Conservation (phyloP, 176 grass and related monocot species). For the Poa pratensis region DNA sequence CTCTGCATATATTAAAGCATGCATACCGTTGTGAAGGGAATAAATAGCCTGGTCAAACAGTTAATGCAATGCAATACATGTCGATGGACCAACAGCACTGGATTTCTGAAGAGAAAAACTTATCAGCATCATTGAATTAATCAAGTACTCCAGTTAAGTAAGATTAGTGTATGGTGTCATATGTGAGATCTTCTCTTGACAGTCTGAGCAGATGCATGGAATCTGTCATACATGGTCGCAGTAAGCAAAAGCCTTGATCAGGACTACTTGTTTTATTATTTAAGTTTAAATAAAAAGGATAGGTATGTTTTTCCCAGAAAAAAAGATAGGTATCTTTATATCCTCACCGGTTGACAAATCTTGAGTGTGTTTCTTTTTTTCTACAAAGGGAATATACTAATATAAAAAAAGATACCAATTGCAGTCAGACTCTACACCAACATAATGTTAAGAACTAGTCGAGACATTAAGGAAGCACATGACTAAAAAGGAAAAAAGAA, state of each 20-base stretch:
- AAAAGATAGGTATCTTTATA: too few species aligned
- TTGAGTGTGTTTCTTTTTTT: too few species aligned
- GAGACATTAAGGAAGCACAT: too few species aligned
- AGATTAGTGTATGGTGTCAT: constrained; percentile 15
- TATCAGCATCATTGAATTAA: not conserved
- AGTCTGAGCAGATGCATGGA: not conserved
- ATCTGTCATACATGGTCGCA: not conserved
- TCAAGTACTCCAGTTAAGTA: not conserved
- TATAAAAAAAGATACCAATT: too few species aligned
- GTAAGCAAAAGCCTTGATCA: not conserved
- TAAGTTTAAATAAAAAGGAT: not conserved
- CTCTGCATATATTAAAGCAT: constrained; percentile 2
- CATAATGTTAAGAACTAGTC: too few species aligned
- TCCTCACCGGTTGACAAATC: too few species aligned
- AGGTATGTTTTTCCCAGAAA: not conserved
- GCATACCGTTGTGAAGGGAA: not conserved
- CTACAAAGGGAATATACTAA: too few species aligned
- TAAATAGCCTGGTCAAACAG: constrained; percentile 20
- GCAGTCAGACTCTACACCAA: too few species aligned
- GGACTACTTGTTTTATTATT: not conserved
- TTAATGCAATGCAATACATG: constrained; percentile 11
- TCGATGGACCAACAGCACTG: not conserved
- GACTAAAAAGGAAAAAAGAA: too few species aligned
- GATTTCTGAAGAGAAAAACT: not conserved
- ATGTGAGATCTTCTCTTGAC: not conserved